A percentile compares a stretch with the other conserved stretches of the same genome.
Evolutionary conservation across 2,329 filamentous ascomycete genomes (phyloP).

Genomic region (Metarhizium humberi): DNA sequence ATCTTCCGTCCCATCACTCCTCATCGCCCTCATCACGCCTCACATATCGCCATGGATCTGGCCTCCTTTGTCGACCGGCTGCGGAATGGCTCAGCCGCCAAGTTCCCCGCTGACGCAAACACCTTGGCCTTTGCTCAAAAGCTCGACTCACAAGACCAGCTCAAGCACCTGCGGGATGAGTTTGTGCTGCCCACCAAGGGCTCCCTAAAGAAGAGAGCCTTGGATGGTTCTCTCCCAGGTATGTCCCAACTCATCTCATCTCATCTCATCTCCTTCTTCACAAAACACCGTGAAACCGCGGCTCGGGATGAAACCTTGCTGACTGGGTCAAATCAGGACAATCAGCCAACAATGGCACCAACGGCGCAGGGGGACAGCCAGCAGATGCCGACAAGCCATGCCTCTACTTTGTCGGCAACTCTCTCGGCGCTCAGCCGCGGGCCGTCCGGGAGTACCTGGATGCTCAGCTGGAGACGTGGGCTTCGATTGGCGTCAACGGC

Average conservation of each 20-base stretch:
- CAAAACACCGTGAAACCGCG: not conserved
- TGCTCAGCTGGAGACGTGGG: conserved; percentile 74
- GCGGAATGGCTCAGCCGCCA: conserved; percentile 28
- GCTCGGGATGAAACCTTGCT: not conserved
- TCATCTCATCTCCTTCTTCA: not conserved
- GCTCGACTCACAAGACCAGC: conserved; percentile 52
- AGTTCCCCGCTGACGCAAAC: conserved; percentile 39
- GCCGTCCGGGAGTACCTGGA: conserved; percentile 56
- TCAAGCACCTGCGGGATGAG: conserved; percentile 53
- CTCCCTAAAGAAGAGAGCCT: conserved; percentile 56
- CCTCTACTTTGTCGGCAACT: conserved; percentile 86
- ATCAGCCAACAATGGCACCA: conserved; percentile 11
- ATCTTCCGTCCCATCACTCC: not conserved
- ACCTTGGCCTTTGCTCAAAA: conserved; percentile 36
- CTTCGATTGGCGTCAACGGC: conserved; percentile 72
- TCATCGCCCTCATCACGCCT: not conserved
- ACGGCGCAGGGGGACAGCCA: conserved; percentile 14
- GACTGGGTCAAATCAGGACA: not conserved
- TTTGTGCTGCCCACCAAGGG: conserved; percentile 70
- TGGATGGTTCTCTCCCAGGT: conserved; percentile 37
- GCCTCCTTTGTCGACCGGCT: conserved; percentile 28
- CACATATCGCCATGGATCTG: conserved; percentile 26
- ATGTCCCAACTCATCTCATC: conserved; percentile 6
- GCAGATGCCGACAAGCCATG: conserved; percentile 15
- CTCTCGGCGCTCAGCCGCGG: conserved; percentile 73